phyloP scores from a whole-genome alignment of 1,139 yeast genomes.

The Blastobotrys ciferrii region DNA sequence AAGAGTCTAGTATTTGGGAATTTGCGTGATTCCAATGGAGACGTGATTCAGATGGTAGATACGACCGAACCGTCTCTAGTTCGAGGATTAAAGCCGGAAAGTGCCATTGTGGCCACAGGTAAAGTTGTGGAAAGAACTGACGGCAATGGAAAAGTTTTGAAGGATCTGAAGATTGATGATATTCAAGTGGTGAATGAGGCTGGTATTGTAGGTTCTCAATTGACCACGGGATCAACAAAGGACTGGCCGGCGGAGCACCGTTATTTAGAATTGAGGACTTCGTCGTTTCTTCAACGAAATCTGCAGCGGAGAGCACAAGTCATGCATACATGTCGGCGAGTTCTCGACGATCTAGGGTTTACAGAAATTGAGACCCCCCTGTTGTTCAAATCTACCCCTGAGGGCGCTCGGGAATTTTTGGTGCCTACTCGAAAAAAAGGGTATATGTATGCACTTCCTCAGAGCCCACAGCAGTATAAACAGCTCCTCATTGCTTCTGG shows the following conservation, averaged over 20 bases:
- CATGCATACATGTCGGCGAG: constrained; percentile 52
- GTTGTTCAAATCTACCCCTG: constrained; percentile 92
- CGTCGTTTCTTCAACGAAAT: constrained; percentile 56
- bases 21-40: constrained; percentile 71
- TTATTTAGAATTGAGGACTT: constrained; percentile 68
- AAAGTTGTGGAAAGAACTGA: constrained; percentile 34
- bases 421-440: constrained; percentile 77
- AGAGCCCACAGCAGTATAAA: constrained; percentile 96
- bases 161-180: constrained; percentile 45
- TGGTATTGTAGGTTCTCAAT: constrained; percentile 64
- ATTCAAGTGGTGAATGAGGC: constrained; percentile 65
- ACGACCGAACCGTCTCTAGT: constrained; percentile 47
- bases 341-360: constrained; percentile 50
- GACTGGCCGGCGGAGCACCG: constrained; percentile 75
- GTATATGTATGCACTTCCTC: constrained; percentile 84
- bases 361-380: constrained; percentile 91
- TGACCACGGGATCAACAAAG: constrained; percentile 51
- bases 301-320: constrained; percentile 61
- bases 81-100: constrained; percentile 61
- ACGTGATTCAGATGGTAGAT: constrained; percentile 62
- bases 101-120: constrained; percentile 73
- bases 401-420: constrained; percentile 93
- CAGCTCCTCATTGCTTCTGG: constrained; percentile 95
- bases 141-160: constrained; percentile 30
- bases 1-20: constrained; percentile 62